Conservation (phyloP, 225 moss, liverwort and hornwort species). For the Pseudoscleropodium purum region DNA sequence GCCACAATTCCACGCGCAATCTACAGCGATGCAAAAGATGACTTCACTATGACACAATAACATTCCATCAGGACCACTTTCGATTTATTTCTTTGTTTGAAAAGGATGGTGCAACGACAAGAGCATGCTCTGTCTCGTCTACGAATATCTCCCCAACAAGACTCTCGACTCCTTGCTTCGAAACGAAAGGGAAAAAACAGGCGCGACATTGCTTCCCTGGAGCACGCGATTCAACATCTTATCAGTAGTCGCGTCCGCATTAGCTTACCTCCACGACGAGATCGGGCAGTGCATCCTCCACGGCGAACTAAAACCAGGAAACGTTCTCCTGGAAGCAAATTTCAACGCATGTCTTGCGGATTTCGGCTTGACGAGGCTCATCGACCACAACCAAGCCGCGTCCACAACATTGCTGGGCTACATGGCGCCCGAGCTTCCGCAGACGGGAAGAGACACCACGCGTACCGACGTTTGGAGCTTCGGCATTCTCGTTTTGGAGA, state of each 20-base stretch:
- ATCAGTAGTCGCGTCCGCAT: constrained; percentile 24
- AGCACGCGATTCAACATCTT: constrained; percentile 31
- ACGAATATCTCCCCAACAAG: constrained; percentile 38
- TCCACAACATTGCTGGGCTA: constrained; percentile 28
- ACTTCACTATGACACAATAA: background rate
- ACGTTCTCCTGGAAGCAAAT: constrained; percentile 24
- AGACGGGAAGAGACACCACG: constrained; percentile 24
- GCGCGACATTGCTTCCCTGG: constrained; percentile 5
- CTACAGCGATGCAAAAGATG: background rate
- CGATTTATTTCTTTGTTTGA: background rate
- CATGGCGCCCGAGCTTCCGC: constrained; percentile 50
- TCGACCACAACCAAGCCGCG: constrained; percentile 14
- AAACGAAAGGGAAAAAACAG: background rate
- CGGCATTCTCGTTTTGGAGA: constrained; percentile 49
- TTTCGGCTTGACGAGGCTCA: constrained; percentile 26
- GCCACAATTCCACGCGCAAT: background rate
- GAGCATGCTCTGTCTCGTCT: constrained; percentile 24
- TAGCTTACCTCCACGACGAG: constrained; percentile 38
- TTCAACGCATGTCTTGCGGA: constrained; percentile 24
- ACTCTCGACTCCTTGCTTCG: constrained; percentile 12
- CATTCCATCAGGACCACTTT: background rate
- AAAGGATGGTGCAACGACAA: constrained; percentile 59
- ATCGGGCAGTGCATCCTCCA: constrained; percentile 31
- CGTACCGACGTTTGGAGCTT: constrained; percentile 59
- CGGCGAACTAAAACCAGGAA: constrained; percentile 18